Evolutionary conservation across 352 stramenopile genomes (phyloP).

Genomic region (Pythium myriotylum): DNA sequence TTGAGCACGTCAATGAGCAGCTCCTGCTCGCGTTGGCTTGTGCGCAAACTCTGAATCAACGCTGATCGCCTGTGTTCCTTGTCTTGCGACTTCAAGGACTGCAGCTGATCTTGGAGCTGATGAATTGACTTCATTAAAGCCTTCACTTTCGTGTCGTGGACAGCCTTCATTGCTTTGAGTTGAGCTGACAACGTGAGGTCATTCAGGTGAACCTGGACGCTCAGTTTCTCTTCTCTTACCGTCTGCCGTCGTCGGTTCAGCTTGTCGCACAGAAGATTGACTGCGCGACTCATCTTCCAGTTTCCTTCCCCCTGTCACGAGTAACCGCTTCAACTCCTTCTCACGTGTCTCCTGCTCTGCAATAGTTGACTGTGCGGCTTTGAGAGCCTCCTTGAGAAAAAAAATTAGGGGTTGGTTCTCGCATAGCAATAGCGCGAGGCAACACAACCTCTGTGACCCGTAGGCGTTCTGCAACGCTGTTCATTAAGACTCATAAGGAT

Average conservation of each 20-base stretch:
- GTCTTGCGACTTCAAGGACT: conserved; percentile 72
- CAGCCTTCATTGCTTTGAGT: conserved; percentile 63
- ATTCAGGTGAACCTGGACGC: neutral
- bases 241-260: neutral
- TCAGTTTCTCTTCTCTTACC: neutral
- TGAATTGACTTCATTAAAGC: conserved; percentile 86
- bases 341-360: conserved; percentile 62
- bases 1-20: conserved; percentile 88
- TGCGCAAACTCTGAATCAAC: conserved; percentile 82
- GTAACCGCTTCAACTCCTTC: conserved; percentile 53
- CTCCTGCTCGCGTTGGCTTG: conserved; percentile 79
- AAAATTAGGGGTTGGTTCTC: neutral
- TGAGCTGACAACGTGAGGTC: conserved; percentile 38
- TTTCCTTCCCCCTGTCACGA: conserved; percentile 45
- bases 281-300: conserved; percentile 25
- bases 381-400: conserved; percentile 45
- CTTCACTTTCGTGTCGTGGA: conserved; percentile 79
- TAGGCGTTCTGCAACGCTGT: conserved; percentile 52
- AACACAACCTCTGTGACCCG: conserved; percentile 33
- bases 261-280: neutral
- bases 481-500: neutral
- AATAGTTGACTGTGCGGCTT: conserved; percentile 58
- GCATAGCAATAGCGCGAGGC: neutral
- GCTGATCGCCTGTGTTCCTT: conserved; percentile 87
- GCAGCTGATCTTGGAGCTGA: conserved; percentile 77